These are phyloP conservation scores for Schizophyllum amplum DNA, from an alignment of 1,284 basidiomycete genomes.

Conservation along the genomic window DNA sequence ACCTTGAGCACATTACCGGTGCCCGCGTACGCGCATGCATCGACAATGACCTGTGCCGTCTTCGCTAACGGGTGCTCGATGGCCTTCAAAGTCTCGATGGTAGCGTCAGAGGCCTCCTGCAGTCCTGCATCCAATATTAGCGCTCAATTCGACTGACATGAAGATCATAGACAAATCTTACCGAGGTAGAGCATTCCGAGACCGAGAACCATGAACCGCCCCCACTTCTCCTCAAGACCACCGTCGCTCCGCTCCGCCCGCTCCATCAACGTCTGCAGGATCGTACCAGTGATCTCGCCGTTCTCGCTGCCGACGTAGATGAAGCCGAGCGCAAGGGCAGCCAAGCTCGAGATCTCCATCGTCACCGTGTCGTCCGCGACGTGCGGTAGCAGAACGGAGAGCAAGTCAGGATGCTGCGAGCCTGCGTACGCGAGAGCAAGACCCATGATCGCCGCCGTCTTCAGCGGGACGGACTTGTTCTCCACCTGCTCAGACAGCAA, in stretches of 20 bases:
- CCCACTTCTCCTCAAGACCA: slow-evolving; percentile 87
- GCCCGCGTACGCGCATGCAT: slow-evolving; percentile 92
- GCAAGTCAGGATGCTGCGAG: slow-evolving; percentile 83
- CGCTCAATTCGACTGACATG: slow-evolving; percentile 1
- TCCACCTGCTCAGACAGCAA: slow-evolving; percentile 90
- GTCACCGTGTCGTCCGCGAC: slow-evolving; percentile 75
- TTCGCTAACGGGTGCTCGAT: slow-evolving; percentile 92
- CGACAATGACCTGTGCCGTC: slow-evolving; percentile 88
- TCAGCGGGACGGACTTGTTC: slow-evolving; percentile 79
- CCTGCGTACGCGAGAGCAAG: slow-evolving; percentile 94
- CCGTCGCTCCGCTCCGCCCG: slow-evolving; percentile 71
- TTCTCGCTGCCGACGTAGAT: slow-evolving; percentile 95
- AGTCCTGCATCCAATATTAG: slow-evolving; percentile 43
- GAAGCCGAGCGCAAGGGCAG: slow-evolving; percentile 88
- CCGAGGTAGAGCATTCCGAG: slow-evolving; percentile 90
- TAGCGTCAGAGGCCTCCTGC: slow-evolving; percentile 91
- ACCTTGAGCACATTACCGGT: slow-evolving; percentile 95
- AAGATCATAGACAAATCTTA: slow-evolving; percentile 26
- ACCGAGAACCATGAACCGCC: slow-evolving; percentile 85
- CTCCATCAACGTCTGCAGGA: slow-evolving; percentile 92
- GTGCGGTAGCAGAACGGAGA: slow-evolving; percentile 70
- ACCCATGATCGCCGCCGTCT: slow-evolving; percentile 85
- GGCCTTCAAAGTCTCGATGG: slow-evolving; percentile 90
- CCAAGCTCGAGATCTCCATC: slow-evolving; percentile 87
- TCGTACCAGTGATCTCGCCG: slow-evolving; percentile 86